Percentiles rank a stretch among this genome's conserved stretches.
Evolutionary conservation across 2,329 filamentous ascomycete genomes (phyloP).

Genomic region (Alternaria sp.): DNA sequence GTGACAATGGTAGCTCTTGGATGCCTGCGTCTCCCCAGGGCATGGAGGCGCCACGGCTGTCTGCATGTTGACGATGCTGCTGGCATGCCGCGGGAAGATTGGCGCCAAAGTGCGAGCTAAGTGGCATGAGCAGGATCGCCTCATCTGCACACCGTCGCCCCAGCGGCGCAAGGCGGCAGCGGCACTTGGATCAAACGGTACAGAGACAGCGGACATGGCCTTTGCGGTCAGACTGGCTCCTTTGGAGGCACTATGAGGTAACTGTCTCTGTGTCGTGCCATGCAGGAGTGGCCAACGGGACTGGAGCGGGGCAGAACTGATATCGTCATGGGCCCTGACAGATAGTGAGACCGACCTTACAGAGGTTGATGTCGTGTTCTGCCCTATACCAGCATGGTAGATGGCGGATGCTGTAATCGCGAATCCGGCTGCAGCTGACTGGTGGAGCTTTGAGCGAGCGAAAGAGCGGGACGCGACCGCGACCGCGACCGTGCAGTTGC

Average conservation of each 20-base stretch:
- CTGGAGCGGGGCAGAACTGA: conserved; percentile 11
- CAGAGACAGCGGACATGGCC: background rate
- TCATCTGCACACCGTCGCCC: conserved; percentile 1
- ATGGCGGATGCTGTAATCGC: conserved; percentile 16
- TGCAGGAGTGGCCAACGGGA: conserved; percentile 2
- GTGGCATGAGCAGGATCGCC: conserved; percentile 13
- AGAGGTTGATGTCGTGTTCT: conserved; percentile 24
- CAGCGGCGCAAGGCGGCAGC: conserved; percentile 6
- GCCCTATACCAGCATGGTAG: conserved; percentile 12
- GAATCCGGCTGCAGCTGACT: conserved; percentile 22
- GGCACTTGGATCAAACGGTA: background rate
- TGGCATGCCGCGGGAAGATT: conserved; percentile 16
- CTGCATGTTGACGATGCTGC: conserved; percentile 11
- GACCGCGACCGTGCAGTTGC: conserved; percentile 19
- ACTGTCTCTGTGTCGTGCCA: conserved; percentile 4
- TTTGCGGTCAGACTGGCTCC: conserved; percentile 1
- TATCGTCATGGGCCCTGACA: conserved; percentile 18
- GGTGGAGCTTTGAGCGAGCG: conserved; percentile 15
- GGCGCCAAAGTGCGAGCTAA: conserved; percentile 6
- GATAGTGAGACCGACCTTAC: conserved; percentile 7
- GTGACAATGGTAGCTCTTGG: conserved; percentile 16
- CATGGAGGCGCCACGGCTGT: conserved; percentile 11
- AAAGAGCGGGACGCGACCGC: conserved; percentile 9
- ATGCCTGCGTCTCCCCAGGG: conserved; percentile 13
- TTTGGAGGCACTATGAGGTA: background rate